Conservation (phyloP, 108 stramenopile genomes). For the Nitzschia putrida region DNA sequence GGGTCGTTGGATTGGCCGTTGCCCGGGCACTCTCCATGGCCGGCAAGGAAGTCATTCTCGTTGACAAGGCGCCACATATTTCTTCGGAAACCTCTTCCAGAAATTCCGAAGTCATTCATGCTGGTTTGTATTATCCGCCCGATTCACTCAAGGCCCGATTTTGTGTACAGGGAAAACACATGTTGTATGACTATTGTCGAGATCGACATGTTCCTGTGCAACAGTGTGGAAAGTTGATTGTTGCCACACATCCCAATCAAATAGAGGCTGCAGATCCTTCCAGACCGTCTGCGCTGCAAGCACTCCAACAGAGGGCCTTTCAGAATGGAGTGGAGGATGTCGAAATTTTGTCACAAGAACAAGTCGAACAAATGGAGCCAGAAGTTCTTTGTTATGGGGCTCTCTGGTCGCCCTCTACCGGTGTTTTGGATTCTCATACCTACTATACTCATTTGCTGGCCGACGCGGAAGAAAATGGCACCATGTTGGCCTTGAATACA, state of each 20-base stretch:
- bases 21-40: conserved; percentile 58
- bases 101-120: conserved; percentile 88
- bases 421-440: conserved; percentile 77
- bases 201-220: conserved; percentile 49
- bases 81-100: conserved; percentile 72
- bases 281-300: neutral
- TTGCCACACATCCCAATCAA: conserved; percentile 64
- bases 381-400: conserved; percentile 60
- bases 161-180: conserved; percentile 74
- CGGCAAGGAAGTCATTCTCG: conserved; percentile 72
- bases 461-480: conserved; percentile 72
- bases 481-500: conserved; percentile 57
- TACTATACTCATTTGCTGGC: conserved; percentile 63
- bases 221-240: conserved; percentile 76
- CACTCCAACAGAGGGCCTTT: conserved; percentile 20
- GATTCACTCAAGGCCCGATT: conserved; percentile 62
- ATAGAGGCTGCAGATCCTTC: conserved; percentile 20
- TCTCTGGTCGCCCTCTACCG: conserved; percentile 78
- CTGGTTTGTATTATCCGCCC: conserved; percentile 81
- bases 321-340: conserved; percentile 71
- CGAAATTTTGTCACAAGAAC: conserved; percentile 52
- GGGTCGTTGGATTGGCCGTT: conserved; percentile 76
- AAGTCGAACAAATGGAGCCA: conserved; percentile 65
- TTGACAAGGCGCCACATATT: conserved; percentile 60
- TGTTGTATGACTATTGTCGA: conserved; percentile 73